These are phyloP conservation scores for Venturia pyrina DNA, from an alignment of 2,329 filamentous ascomycete species.

Conservation along the genomic window DNA sequence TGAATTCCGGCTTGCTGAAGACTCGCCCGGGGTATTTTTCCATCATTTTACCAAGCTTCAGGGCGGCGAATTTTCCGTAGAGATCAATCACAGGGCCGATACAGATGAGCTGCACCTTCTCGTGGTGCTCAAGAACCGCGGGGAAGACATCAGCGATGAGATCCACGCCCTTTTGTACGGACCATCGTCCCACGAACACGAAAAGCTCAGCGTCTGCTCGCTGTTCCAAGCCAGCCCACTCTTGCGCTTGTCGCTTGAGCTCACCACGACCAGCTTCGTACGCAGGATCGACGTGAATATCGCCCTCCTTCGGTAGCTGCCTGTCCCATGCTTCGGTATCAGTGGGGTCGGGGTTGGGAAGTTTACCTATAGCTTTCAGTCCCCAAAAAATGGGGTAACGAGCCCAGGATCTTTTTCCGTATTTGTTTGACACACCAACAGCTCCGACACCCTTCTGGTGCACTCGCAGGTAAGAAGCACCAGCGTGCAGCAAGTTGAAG, in stretches of 20 bases:
- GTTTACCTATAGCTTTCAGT: constrained; percentile 49
- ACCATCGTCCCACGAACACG: constrained; percentile 61
- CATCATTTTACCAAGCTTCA: constrained; percentile 56
- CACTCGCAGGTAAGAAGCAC: constrained; percentile 53
- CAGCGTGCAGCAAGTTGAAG: constrained; percentile 60
- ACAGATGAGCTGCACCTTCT: constrained; percentile 51
- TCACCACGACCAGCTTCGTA: constrained; percentile 45
- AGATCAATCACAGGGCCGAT: constrained; percentile 58
- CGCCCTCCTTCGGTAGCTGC: constrained; percentile 32
- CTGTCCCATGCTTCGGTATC: constrained; percentile 53
- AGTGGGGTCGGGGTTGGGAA: constrained; percentile 57
- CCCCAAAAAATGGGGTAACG: constrained; percentile 63
- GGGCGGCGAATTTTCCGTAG: constrained; percentile 56
- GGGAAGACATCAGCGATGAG: constrained; percentile 60
- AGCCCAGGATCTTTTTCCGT: constrained; percentile 55
- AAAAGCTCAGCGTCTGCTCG: constrained; percentile 54
- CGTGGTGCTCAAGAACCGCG: constrained; percentile 48
- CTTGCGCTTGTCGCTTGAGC: constrained; percentile 51
- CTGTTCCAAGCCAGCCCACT: constrained; percentile 55
- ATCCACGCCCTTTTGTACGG: constrained; percentile 59
- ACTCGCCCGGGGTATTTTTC: constrained; percentile 55
- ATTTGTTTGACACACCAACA: constrained; percentile 59
- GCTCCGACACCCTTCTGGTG: constrained; percentile 60
- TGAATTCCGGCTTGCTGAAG: constrained; percentile 60
- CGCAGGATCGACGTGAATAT: constrained; percentile 42